A percentile compares a stretch with the other conserved stretches of the same genome.
Conservation (phyloP, 768 basidiomycete species). For the Leccinum boreale region DNA sequence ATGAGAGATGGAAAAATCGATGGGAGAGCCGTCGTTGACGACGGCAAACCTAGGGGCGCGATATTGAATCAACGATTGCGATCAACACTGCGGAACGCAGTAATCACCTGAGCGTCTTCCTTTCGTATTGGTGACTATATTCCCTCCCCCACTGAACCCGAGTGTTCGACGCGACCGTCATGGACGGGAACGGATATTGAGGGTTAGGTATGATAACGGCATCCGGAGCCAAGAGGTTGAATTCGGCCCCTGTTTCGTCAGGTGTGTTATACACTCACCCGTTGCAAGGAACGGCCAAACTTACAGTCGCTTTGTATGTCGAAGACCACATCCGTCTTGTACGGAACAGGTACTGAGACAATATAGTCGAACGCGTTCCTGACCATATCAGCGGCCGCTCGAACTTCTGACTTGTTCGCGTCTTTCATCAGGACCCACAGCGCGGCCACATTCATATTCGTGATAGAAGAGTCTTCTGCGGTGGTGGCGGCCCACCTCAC, state of each 20-base stretch:
- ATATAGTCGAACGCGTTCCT: conserved; percentile 5
- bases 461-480: neutral
- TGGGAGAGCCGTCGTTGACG: conserved; percentile 7
- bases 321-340: neutral
- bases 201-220: neutral
- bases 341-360: neutral
- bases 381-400: conserved; percentile 3
- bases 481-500: neutral
- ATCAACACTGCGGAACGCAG: neutral
- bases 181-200: neutral
- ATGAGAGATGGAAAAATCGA: conserved; percentile 6
- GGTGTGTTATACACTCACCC: neutral
- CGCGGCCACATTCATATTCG: neutral
- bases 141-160: conserved; percentile 12
- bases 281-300: neutral
- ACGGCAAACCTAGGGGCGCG: conserved; percentile 1
- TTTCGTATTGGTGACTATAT: neutral
- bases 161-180: conserved; percentile 4
- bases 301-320: conserved; percentile 11
- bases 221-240: conserved; percentile 9
- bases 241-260: conserved; percentile 5
- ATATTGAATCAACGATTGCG: neutral
- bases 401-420: neutral
- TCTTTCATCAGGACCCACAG: conserved; percentile 8
- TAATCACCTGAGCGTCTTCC: conserved; percentile 4